Evolutionary conservation across 805 yeast genomes (phyloP).

Genomic region (Kluyveromyces siamensis): DNA sequence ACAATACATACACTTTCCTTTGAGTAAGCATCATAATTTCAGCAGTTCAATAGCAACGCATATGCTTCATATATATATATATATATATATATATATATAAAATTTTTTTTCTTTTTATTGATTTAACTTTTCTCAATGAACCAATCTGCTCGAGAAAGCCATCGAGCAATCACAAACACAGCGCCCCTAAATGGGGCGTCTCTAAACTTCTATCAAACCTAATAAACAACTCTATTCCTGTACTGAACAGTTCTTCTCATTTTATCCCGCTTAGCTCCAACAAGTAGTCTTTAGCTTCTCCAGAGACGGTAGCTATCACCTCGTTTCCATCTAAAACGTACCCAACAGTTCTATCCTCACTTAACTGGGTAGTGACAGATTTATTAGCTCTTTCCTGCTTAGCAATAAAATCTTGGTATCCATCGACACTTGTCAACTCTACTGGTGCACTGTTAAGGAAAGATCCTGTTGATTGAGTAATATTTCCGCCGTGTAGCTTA

Average conservation of each 20-base stretch:
- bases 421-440: slow-evolving; percentile 32
- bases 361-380: slow-evolving; percentile 29
- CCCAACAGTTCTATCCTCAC: slow-evolving; percentile 29
- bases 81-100: too few relatives aligned
- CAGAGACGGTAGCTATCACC: slow-evolving; percentile 32
- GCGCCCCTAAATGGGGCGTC: neutral
- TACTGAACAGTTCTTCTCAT: slow-evolving; percentile 2
- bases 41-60: neutral
- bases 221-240: neutral
- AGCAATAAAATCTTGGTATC: slow-evolving; percentile 32
- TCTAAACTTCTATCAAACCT: neutral
- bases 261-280: slow-evolving; percentile 12
- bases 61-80: neutral
- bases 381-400: slow-evolving; percentile 25
- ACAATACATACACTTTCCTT: neutral
- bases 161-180: neutral
- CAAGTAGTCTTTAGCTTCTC: slow-evolving; percentile 29
- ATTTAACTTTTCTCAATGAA: too few relatives aligned
- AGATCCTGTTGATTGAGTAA: slow-evolving; percentile 24
- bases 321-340: slow-evolving; percentile 29
- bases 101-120: too few relatives aligned
- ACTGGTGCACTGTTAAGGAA: slow-evolving; percentile 30
- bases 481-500: slow-evolving; percentile 15
- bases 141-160: too few relatives aligned
- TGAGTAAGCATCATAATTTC: too few relatives aligned